Conservation (phyloP, 2,329 filamentous ascomycete species). For the Myriosclerotinia curreyana region DNA sequence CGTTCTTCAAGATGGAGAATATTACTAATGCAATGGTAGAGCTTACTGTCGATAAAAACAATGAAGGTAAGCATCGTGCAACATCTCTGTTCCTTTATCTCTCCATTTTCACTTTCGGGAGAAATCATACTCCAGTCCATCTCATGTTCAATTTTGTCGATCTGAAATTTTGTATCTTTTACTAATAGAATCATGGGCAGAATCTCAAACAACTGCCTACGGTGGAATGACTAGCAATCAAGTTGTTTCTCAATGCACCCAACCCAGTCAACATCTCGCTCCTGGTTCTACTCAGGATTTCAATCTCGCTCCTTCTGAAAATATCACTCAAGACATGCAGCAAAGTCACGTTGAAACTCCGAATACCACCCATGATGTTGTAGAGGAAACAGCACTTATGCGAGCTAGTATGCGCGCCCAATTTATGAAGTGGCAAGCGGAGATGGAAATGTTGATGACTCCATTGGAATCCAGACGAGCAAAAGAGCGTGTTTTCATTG, state of each 20-base stretch:
- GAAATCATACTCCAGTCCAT: neutral
- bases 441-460: too few relatives aligned
- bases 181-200: neutral
- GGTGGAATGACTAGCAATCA: neutral
- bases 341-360: too few relatives aligned
- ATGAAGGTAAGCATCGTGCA: too few relatives aligned
- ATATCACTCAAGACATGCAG: too few relatives aligned
- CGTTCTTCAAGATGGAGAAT: neutral
- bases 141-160: too few relatives aligned
- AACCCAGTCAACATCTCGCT: neutral
- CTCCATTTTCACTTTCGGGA: neutral
- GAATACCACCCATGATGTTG: too few relatives aligned
- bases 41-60: neutral
- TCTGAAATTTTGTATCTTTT: neutral
- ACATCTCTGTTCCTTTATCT: neutral
- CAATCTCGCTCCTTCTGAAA: too few relatives aligned
- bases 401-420: too few relatives aligned
- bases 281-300: neutral
- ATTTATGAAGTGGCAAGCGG: too few relatives aligned
- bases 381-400: too few relatives aligned
- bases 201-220: neutral
- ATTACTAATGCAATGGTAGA: neutral
- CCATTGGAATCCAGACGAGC: too few relatives aligned
- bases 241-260: neutral
- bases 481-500: too few relatives aligned